Conservation (phyloP, 148 eudicot genomes). For the Rhododendron molle region DNA sequence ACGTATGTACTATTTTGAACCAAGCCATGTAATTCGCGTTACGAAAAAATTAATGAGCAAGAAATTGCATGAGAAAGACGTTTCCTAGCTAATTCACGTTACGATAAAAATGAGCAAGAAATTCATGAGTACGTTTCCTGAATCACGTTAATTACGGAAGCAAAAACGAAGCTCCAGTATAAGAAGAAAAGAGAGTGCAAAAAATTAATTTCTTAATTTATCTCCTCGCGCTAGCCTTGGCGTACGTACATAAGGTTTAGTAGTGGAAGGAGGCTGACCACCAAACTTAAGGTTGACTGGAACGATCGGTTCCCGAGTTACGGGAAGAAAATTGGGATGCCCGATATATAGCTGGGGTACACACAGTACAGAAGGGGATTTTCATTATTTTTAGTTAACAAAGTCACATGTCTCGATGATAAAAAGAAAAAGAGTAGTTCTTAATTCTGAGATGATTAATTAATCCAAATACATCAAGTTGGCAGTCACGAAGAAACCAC, state of each 20-base stretch:
- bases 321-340: neutral
- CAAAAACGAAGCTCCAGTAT: too few species aligned
- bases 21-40: neutral
- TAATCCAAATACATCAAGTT: neutral
- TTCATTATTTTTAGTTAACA: neutral
- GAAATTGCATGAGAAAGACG: too few species aligned
- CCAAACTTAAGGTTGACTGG: too few species aligned
- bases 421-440: neutral
- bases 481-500: neutral
- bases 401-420: neutral
- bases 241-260: neutral
- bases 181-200: too few species aligned
- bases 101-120: too few species aligned
- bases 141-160: too few species aligned
- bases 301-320: too few species aligned
- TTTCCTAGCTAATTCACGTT: too few species aligned
- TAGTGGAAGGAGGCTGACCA: neutral
- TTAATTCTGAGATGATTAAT: neutral
- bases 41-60: neutral
- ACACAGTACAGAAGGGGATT: neutral
- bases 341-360: neutral
- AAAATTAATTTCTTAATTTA: too few species aligned
- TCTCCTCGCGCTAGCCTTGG: neutral
- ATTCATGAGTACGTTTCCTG: too few species aligned
- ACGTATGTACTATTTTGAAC: neutral